Evolutionary conservation across 768 basidiomycete species (phyloP), one percentile per base, ranked within the genome.

Genomic region (Vararia minispora): DNA sequence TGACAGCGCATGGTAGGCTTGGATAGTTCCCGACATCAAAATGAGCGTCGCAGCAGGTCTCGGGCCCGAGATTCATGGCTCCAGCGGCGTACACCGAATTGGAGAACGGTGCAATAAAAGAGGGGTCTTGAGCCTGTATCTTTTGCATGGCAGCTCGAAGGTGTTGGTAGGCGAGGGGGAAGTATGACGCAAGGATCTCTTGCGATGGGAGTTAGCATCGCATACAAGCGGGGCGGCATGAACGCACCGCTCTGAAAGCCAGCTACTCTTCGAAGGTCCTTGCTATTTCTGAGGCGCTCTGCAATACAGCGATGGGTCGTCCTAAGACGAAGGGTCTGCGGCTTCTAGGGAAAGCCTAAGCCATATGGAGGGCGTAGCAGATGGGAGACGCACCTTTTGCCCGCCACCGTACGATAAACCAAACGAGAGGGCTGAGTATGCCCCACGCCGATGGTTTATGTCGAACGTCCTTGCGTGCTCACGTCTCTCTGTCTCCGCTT

Each of bases 1-100:
- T 47, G 14, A 54, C 43, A 0, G 40, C 31, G 41, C 52, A 54
- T 1, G 26, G 42, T 1, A 44, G 39, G 28, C 28, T 31, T 0
- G 41, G 36, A 27, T 28, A 20, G 28, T 50, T 48, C 13, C 13
- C 14, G 21, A 17, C 28, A 27, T 52, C 46, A 10, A 22, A 24
- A 33, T 48, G 52, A 2, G 40, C 37, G 7, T 24, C 10, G 11
- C 35, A 35, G 6, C 42, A 33, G 1, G 42, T 42, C 6, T 16
- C 17, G 0, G 46, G 44, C 13, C 48, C 46, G 7, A 46, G 28
- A 35, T 54, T 54, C 40, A 46, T 43, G 6, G 44, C 44, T 2
- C 28, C 28, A 0, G 46, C 41, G 2, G 50, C 42, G 27, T 43
- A 52, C 8, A 41, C 35, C 20, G 38, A 45, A 16, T 45, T 42